phyloP scores from a whole-genome alignment of 2,329 filamentous ascomycete genomes.

The Chaetomium globosum region DNA sequence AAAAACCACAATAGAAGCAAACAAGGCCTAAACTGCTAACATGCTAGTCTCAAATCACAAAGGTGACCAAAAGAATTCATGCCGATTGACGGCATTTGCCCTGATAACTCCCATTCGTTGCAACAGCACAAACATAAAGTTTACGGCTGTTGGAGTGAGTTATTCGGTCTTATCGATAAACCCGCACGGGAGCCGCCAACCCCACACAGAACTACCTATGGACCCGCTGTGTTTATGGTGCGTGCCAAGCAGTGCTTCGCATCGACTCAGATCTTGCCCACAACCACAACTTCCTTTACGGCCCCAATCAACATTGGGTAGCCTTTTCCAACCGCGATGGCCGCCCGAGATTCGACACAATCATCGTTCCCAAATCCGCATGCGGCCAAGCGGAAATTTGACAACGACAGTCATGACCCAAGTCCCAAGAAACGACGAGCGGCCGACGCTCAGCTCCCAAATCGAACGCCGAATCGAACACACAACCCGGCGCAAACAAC shows the following conservation, averaged over 20 bases:
- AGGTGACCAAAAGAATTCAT: too few species aligned
- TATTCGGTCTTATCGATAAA: constrained; percentile 18
- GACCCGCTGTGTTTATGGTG: not conserved
- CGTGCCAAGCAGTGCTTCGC: not conserved
- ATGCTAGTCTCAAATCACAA: too few species aligned
- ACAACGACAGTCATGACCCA: constrained; percentile 19
- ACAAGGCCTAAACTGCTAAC: too few species aligned
- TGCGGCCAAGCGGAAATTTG: constrained; percentile 31
- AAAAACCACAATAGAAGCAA: too few species aligned
- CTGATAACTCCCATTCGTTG: not conserved
- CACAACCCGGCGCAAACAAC: constrained; percentile 26
- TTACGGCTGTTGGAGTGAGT: too few species aligned
- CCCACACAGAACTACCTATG: not conserved
- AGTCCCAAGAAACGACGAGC: constrained; percentile 35
- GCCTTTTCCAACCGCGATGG: constrained; percentile 11
- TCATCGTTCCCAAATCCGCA: not conserved
- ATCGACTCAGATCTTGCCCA: not conserved
- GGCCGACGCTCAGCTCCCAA: not conserved
- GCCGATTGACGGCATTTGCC: too few species aligned
- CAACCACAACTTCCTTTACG: not conserved
- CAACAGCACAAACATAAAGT: not conserved
- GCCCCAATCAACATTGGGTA: not conserved
- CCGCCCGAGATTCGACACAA: constrained; percentile 3
- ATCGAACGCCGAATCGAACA: constrained; percentile 18
- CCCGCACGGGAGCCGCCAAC: not conserved